Evolutionary conservation across 2,329 filamentous ascomycete species (phyloP).

Genomic region (Alternaria alternata): DNA sequence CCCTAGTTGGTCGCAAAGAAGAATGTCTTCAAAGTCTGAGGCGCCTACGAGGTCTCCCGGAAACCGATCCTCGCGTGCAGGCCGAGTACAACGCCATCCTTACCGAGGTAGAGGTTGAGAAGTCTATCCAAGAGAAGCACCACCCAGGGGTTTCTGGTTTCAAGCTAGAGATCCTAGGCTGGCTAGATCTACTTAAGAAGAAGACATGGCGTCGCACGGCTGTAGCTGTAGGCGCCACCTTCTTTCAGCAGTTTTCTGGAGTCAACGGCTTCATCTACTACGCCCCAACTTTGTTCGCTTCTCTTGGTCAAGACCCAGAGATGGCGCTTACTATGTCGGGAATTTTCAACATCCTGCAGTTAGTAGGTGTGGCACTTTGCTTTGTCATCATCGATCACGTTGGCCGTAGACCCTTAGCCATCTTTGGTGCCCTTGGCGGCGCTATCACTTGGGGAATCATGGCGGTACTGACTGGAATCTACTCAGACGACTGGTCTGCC

Average conservation of each 20-base stretch:
- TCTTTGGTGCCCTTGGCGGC: slow-evolving; percentile 20
- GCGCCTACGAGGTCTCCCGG: slow-evolving; percentile 54
- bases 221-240: slow-evolving; percentile 42
- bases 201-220: slow-evolving; percentile 49
- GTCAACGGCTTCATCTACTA: slow-evolving; percentile 63
- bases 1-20: slow-evolving; percentile 36
- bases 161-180: slow-evolving; percentile 52
- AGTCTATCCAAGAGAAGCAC: neutral
- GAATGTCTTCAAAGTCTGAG: slow-evolving; percentile 56
- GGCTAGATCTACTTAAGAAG: slow-evolving; percentile 57
- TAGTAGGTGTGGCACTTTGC: slow-evolving; percentile 10
- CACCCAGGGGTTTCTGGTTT: slow-evolving; percentile 26
- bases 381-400: slow-evolving; percentile 22
- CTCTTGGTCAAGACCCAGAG: slow-evolving; percentile 50
- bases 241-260: slow-evolving; percentile 52
- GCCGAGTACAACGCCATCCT: neutral
- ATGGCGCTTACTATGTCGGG: slow-evolving; percentile 38
- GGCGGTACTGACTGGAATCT: slow-evolving; percentile 1
- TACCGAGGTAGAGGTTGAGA: neutral
- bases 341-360: slow-evolving; percentile 11
- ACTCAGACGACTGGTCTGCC: slow-evolving; percentile 1
- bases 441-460: slow-evolving; percentile 60
- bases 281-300: slow-evolving; percentile 61
- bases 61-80: neutral
- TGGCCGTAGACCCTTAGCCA: slow-evolving; percentile 18